Evolutionary conservation across 2,329 filamentous ascomycete genomes (phyloP).

Genomic region (Penicillium frequentans): DNA sequence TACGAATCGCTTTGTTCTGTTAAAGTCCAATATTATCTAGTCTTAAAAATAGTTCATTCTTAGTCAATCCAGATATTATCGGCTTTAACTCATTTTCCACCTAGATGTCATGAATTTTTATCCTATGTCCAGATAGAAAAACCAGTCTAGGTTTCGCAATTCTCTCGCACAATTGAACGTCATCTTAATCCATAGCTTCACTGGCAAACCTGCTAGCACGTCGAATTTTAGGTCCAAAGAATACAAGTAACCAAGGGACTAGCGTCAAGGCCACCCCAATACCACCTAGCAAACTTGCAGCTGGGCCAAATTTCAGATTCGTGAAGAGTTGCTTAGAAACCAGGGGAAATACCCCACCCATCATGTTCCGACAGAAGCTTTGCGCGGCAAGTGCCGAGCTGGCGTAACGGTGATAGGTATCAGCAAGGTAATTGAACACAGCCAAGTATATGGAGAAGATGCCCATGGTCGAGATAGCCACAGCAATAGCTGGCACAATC

Average conservation of each 20-base stretch:
- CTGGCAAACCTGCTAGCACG: constrained; percentile 74
- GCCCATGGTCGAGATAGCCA: constrained; percentile 76
- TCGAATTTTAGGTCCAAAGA: constrained; percentile 75
- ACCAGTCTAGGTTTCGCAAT: no score
- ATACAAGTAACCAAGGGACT: constrained; percentile 81
- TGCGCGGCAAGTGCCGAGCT: constrained; percentile 84
- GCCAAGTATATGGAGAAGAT: constrained; percentile 86
- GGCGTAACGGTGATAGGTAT: constrained; percentile 81
- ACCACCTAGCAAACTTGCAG: constrained; percentile 73
- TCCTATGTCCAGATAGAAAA: no score
- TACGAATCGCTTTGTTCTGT: constrained; percentile 18
- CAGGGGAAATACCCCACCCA: constrained; percentile 79
- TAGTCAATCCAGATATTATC: not conserved
- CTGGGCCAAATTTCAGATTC: constrained; percentile 68
- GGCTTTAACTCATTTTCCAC: not conserved
- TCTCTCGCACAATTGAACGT: no score
- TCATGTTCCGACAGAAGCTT: constrained; percentile 73
- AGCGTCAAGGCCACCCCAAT: constrained; percentile 67
- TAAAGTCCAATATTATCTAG: not conserved
- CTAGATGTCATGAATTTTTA: no score
- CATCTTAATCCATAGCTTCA: constrained; percentile 23
- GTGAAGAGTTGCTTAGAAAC: constrained; percentile 72
- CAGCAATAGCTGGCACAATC: constrained; percentile 69
- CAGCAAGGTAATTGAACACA: constrained; percentile 90
- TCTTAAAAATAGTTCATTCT: not conserved